Evolutionary conservation across 2,329 filamentous ascomycete species (phyloP).

Genomic region (Hymenoscyphus albidus): DNA sequence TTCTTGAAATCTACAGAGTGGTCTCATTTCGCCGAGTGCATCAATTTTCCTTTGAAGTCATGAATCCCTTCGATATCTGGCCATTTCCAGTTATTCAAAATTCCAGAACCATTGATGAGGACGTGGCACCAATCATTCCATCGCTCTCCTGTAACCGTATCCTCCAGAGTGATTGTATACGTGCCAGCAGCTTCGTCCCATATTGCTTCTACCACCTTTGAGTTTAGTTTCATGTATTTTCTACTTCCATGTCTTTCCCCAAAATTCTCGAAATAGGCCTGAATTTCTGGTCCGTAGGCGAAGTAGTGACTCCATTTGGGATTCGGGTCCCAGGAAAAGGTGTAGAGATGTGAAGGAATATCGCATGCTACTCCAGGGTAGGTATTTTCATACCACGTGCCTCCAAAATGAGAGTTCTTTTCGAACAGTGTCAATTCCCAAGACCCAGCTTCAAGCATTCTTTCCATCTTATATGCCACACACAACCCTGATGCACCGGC

Average conservation of each 20-base stretch:
- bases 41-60: conserved; percentile 41
- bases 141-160: conserved; percentile 40
- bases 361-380: conserved; percentile 53
- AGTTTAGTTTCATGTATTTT: conserved; percentile 49
- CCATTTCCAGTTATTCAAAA: conserved; percentile 38
- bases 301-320: conserved; percentile 54
- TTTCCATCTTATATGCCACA: conserved; percentile 23
- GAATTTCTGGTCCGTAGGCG: conserved; percentile 55
- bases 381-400: conserved; percentile 55
- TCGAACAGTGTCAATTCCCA: conserved; percentile 44
- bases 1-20: conserved; percentile 38
- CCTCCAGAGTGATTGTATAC: conserved; percentile 45
- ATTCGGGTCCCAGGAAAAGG: conserved; percentile 55
- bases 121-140: conserved; percentile 24
- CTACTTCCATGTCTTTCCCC: conserved; percentile 44
- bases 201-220: conserved; percentile 42
- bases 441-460: conserved; percentile 15
- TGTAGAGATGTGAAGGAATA: conserved; percentile 25
- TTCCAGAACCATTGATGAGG: conserved; percentile 21
- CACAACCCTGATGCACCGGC: conserved; percentile 23
- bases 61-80: conserved; percentile 44
- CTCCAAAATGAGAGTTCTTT: conserved; percentile 45
- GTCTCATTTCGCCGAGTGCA: conserved; percentile 43
- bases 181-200: conserved; percentile 46
- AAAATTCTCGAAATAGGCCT: conserved; percentile 45